Evolutionary conservation across 768 basidiomycete species (phyloP), one percentile per base, ranked within the genome.

Genomic region (Serendipita sp.): DNA sequence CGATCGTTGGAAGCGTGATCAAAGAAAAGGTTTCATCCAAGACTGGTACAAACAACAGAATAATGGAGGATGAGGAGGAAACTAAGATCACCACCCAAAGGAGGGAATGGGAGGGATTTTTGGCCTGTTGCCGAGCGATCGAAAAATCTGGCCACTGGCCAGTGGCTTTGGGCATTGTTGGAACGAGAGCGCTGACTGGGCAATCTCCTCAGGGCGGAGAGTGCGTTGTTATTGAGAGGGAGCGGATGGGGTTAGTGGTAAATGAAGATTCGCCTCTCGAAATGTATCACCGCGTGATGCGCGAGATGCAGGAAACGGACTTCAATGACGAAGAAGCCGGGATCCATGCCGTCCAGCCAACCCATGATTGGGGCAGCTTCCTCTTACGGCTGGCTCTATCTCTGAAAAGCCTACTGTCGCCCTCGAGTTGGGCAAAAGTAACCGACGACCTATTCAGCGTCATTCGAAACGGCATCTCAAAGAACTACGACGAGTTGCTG

Each of bases 71-170:
- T 83, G 53, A 84, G 87, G 68, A 79, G 91, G 84, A 48, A 92
- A 91, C 71, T 87, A 89, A 84, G 86, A 82, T 69, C 84, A 86
- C 0, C 74, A 96, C 5, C 7, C 38, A 7, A 24, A 24, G 56
- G 24, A 24, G 89, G 53, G 93, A 97, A 69, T 98, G 95, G 94
- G 89, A 97, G 71, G 92, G 94, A 2, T 94, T 97, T 70, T 84
- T 94, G 67, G 88, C 93, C 5, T 81, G 90, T 65, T 93, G 91
- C 70, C 83, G 88, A 63, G 91, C 92, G 68, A 78, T 93, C n/a
- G 94, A 96, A 74, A 85, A 89, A 47, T 84, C 83, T 67, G 88
- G 86, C 38, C 81, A 89, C 48, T 86, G 88, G 83, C 91, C 91
- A 1, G 79, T 92, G 32, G 79, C 79, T 15, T 78, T 92, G 41